Percentiles rank a stretch among this genome's conserved stretches.
Conservation (phyloP, 805 yeast genomes). For the Schwanniomyces occidentalis region DNA sequence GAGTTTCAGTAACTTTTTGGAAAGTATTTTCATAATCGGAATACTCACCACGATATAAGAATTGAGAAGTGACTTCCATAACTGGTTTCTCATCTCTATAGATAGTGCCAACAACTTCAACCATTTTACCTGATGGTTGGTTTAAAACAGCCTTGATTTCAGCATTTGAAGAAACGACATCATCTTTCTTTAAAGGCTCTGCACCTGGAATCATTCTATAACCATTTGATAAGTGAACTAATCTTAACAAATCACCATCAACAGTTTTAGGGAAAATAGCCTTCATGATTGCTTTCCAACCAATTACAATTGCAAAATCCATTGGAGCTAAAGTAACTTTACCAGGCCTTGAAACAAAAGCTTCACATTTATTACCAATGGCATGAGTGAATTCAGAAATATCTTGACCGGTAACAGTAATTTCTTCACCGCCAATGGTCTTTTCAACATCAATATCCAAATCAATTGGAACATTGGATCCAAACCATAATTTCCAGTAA, state of each 20-base stretch:
- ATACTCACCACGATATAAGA: slow-evolving; percentile 95
- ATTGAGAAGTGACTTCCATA: slow-evolving; percentile 91
- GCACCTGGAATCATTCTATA: slow-evolving; percentile 93
- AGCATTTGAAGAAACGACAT: slow-evolving; percentile 78
- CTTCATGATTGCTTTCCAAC: slow-evolving; percentile 97
- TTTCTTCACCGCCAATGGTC: slow-evolving; percentile 67
- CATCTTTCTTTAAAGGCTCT: slow-evolving; percentile 84
- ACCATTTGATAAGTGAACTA: slow-evolving; percentile 94
- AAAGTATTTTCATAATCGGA: slow-evolving; percentile 88
- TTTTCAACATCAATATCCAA: slow-evolving; percentile 71
- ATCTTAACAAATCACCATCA: slow-evolving; percentile 92
- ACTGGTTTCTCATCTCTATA: slow-evolving; percentile 75
- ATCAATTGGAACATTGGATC: slow-evolving; percentile 56
- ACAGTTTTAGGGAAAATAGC: slow-evolving; percentile 96
- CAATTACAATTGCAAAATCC: slow-evolving; percentile 98
- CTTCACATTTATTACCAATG: slow-evolving; percentile 95
- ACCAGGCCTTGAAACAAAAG: slow-evolving; percentile 85
- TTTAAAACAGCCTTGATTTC: slow-evolving; percentile 85
- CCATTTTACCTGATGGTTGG: slow-evolving; percentile 91
- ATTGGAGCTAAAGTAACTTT: slow-evolving; percentile 90
- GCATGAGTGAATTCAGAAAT: slow-evolving; percentile 95
- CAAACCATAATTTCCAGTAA: slow-evolving; percentile 98
- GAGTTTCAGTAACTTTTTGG: slow-evolving; percentile 83
- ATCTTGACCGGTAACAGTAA: slow-evolving; percentile 69
- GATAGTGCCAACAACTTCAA: slow-evolving; percentile 90